Conservation (phyloP, 805 yeast genomes). For the Danielia reshetovae region DNA sequence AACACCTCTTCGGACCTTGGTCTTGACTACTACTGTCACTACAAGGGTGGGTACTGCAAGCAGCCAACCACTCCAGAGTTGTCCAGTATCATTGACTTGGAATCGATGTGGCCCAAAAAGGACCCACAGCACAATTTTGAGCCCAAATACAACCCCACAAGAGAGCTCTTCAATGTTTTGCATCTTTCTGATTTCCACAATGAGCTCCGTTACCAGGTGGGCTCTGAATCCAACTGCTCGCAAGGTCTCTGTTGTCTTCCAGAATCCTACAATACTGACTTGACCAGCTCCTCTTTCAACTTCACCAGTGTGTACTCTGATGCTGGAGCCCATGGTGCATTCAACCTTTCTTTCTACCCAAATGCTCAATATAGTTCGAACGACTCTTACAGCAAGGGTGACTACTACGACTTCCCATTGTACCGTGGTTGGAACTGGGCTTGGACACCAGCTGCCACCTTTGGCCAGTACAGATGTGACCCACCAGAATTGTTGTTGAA, state of each 20-base stretch:
- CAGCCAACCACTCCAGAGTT: constrained; percentile 49
- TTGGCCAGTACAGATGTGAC: constrained; percentile 63
- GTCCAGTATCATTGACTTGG: constrained; percentile 36
- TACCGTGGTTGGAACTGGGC: constrained; percentile 28
- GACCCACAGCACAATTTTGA: constrained; percentile 21
- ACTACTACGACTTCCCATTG: constrained; percentile 29
- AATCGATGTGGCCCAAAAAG: constrained; percentile 36
- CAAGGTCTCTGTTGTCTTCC: constrained; percentile 59
- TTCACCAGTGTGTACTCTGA: constrained; percentile 25
- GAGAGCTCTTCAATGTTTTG: constrained; percentile 51
- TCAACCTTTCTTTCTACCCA: constrained; percentile 26
- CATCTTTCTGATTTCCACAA: constrained; percentile 68
- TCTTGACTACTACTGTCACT: constrained; percentile 53
- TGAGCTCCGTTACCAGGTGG: constrained; percentile 50
- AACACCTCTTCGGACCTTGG: constrained; percentile 35
- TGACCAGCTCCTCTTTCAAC: constrained; percentile 22
- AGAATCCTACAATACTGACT: constrained; percentile 36
- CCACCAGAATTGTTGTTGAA: constrained; percentile 61
- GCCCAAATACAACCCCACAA: constrained; percentile 27
- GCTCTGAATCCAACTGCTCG: constrained; percentile 57
- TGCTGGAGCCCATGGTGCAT: constrained; percentile 10
- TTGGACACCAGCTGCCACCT: constrained; percentile 53
- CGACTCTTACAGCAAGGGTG: constrained; percentile 26
- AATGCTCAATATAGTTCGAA: constrained; percentile 26
- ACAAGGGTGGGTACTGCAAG: constrained; percentile 40